These are phyloP conservation scores for Russula ochroleuca DNA, from an alignment of 768 basidiomycete species.

Conservation along the genomic window DNA sequence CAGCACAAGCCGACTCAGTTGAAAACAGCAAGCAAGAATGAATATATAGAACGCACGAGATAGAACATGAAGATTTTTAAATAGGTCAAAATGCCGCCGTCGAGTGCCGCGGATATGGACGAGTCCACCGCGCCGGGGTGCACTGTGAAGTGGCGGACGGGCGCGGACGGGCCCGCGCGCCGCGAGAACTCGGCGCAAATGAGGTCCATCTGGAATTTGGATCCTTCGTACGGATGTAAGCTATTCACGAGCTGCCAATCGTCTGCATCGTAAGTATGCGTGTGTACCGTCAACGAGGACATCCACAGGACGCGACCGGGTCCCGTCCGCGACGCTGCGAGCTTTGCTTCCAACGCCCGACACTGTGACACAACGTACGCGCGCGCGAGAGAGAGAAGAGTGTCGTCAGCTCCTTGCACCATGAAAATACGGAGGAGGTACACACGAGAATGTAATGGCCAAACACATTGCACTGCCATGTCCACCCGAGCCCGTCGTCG, in stretches of 20 bases:
- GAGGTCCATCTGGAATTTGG: conserved; percentile 77
- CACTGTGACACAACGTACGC: conserved; percentile 45
- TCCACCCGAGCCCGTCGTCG: conserved; percentile 68
- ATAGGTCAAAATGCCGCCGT: conserved; percentile 43
- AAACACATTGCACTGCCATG: conserved; percentile 84
- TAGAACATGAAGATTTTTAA: conserved; percentile 58
- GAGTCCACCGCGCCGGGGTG: conserved; percentile 71
- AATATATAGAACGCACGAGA: conserved; percentile 49
- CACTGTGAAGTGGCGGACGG: conserved; percentile 54
- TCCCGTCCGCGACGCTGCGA: conserved; percentile 43
- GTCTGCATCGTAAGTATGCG: conserved; percentile 49
- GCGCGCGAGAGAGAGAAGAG: not conserved
- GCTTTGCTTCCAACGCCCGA: conserved; percentile 52
- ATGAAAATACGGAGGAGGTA: conserved; percentile 20
- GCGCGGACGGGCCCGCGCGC: conserved; percentile 33
- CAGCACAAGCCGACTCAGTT: not conserved
- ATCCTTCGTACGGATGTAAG: conserved; percentile 58
- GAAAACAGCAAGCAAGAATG: not conserved
- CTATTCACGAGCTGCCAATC: conserved; percentile 72
- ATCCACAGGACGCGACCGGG: conserved; percentile 72
- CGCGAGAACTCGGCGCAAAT: conserved; percentile 53
- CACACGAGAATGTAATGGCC: conserved; percentile 74
- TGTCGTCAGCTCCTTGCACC: not conserved
- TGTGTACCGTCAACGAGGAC: conserved; percentile 62
- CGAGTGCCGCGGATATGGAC: conserved; percentile 49